Conservation (phyloP, 2,329 filamentous ascomycete genomes). For the Ophiostoma populinum region DNA sequence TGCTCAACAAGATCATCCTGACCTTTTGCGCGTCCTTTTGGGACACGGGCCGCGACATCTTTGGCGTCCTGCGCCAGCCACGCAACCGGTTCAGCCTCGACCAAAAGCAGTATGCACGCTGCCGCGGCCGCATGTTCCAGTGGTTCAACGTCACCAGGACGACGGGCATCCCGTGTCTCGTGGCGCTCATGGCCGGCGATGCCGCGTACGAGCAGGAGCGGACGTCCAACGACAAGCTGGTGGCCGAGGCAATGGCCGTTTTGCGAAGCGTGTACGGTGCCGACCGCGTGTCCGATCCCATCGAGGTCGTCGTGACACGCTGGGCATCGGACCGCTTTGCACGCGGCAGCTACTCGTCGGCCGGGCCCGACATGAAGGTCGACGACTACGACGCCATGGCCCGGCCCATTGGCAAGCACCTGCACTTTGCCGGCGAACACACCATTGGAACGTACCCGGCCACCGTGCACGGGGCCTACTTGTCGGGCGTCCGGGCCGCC, state of each 20-base stretch:
- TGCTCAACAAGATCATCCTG: slow-evolving; percentile 88
- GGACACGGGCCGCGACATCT: slow-evolving; percentile 81
- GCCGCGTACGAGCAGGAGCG: slow-evolving; percentile 78
- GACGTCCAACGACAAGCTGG: slow-evolving; percentile 55
- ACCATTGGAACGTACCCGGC: slow-evolving; percentile 92
- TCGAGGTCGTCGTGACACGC: slow-evolving; percentile 76
- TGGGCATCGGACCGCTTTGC: slow-evolving; percentile 87
- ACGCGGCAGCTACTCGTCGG: slow-evolving; percentile 89
- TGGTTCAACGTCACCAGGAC: slow-evolving; percentile 95
- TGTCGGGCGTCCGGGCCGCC: slow-evolving; percentile 80
- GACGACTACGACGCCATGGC: slow-evolving; percentile 93
- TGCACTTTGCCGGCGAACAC: slow-evolving; percentile 92
- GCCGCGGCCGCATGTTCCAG: slow-evolving; percentile 84
- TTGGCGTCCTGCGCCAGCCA: slow-evolving; percentile 72
- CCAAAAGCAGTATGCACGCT: slow-evolving; percentile 61
- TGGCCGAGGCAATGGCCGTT: slow-evolving; percentile 65
- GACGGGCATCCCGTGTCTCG: slow-evolving; percentile 69
- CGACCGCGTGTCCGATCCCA: slow-evolving; percentile 50
- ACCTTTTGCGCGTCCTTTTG: slow-evolving; percentile 84
- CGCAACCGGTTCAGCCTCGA: slow-evolving; percentile 50
- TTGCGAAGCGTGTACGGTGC: slow-evolving; percentile 59
- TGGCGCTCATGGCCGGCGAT: slow-evolving; percentile 91
- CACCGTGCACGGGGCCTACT: slow-evolving; percentile 89
- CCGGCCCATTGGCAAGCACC: slow-evolving; percentile 52
- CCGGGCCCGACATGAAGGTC: slow-evolving; percentile 62